Evolutionary conservation across 345 rosid genomes (phyloP), one percentile per base, ranked within the genome.

Genomic region (Brassica juncea): DNA sequence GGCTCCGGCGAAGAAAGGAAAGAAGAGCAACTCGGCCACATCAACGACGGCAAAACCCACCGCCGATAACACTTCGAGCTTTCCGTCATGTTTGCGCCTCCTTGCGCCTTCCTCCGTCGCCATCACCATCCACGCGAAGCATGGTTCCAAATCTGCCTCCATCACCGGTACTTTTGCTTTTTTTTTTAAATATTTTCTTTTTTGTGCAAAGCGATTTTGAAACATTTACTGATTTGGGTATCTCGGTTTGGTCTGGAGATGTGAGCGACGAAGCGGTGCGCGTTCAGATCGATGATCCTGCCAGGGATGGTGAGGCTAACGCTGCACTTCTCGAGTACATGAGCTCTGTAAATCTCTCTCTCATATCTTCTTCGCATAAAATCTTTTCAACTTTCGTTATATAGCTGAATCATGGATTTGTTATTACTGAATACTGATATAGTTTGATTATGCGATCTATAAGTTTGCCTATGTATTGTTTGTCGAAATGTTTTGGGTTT

Each of bases 251-350:
- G 6, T 75, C 19, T 72, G 65, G 52, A 94, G 97, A 92, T 86
- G 74, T 92, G 80, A 86, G 94, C 59, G 94, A 93, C 8, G 97
- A 91, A 75, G 89, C 93, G 3, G 86, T 91, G 10, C 97, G 94
- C 0, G 94, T 91, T 70, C 98, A 91, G 73, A 93, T 95, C 55
- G 94, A 95, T 68, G 97, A 96, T 9, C 98, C 96, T 15, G 89
- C 97, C n/a, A 90, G 89, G 77, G 98, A 93, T 73, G 99, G 97
- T 6, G 96, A 91, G 78, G 98, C 97, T 66, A 95, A 95, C 83
- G 91, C 94, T 0, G 97, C 98, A 4, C 93, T 93, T 65, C 88
- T 93, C 32, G 98, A 91, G 42, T 91, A 82, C 86, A 91, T 95
- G 68, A 90, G 93, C 87, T 90, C 91, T 80, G 99, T 93, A 49